These are phyloP conservation scores for Halophytophthora polymorphica DNA, from an alignment of 352 stramenopile species.

Conservation along the genomic window DNA sequence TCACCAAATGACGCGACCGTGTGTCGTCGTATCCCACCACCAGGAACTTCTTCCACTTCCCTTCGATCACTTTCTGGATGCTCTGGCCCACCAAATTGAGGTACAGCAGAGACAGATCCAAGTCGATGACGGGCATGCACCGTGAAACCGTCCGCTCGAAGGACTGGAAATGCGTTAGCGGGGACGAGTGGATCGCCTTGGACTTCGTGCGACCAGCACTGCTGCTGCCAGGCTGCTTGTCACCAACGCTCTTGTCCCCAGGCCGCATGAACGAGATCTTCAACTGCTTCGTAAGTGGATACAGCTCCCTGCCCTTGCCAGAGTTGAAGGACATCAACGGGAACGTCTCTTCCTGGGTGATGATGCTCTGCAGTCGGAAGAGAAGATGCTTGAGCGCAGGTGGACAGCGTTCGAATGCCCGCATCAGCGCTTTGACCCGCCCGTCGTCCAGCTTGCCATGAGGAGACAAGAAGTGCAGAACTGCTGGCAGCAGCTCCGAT, in stretches of 20 bases:
- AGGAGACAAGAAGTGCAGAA: constrained; percentile 54
- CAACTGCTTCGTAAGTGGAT: constrained; percentile 69
- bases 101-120: constrained; percentile 53
- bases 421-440: constrained; percentile 32
- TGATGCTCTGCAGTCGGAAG: constrained; percentile 60
- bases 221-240: constrained; percentile 3
- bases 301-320: constrained; percentile 71
- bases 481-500: constrained; percentile 61
- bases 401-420: constrained; percentile 46
- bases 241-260: constrained; percentile 15
- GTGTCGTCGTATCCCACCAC: constrained; percentile 65
- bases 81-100: constrained; percentile 64
- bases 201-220: constrained; percentile 8
- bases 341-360: constrained; percentile 73
- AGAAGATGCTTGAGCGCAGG: constrained; percentile 56
- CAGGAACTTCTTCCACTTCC: constrained; percentile 77
- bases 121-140: constrained; percentile 51
- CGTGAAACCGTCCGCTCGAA: constrained; percentile 78
- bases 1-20: constrained; percentile 58
- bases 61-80: constrained; percentile 73
- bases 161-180: constrained; percentile 83
- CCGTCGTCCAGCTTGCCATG: constrained; percentile 28
- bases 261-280: constrained; percentile 46
- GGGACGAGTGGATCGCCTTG: constrained; percentile 65
- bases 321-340: constrained; percentile 57